phyloP scores from a whole-genome alignment of 2,329 filamentous ascomycete species.

The Monilinia polystroma region DNA sequence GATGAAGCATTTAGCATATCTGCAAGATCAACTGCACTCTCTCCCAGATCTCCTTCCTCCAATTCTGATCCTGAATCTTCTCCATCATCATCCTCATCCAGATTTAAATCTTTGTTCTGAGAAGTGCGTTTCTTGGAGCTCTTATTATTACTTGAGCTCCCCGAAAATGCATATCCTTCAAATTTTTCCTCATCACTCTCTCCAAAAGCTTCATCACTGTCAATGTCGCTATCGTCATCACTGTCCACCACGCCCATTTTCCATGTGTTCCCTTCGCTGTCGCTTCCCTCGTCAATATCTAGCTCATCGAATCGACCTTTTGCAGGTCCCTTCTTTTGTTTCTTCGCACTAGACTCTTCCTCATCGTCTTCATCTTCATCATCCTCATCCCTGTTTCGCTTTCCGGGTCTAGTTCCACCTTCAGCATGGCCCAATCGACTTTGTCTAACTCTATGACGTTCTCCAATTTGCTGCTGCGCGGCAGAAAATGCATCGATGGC shows the following conservation, averaged over 20 bases:
- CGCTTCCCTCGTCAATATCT: conserved; percentile 59
- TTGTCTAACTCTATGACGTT: conserved; percentile 52
- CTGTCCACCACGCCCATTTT: conserved; percentile 63
- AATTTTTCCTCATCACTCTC: conserved; percentile 70
- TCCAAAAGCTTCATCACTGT: conserved; percentile 71
- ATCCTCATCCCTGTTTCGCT: conserved; percentile 45
- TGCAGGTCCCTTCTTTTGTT: conserved; percentile 34
- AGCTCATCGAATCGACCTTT: conserved; percentile 43
- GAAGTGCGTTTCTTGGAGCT: conserved; percentile 51
- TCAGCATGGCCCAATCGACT: conserved; percentile 58
- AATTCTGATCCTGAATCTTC: conserved; percentile 48
- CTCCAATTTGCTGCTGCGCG: conserved; percentile 57
- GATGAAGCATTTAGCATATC: conserved; percentile 47
- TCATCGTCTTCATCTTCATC: conserved; percentile 47
- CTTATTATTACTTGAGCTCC: conserved; percentile 48
- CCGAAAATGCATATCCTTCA: conserved; percentile 65
- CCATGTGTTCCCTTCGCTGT: conserved; percentile 69
- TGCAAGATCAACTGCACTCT: conserved; percentile 41
- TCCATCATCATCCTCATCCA: conserved; percentile 49
- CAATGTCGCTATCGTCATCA: conserved; percentile 67
- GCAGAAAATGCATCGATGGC: conserved; percentile 59
- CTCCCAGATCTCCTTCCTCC: conserved; percentile 67
- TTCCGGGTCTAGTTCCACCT: conserved; percentile 44
- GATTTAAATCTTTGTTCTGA: conserved; percentile 46
- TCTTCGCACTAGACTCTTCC: conserved; percentile 43